Percentiles rank a stretch among this genome's conserved stretches.
These are phyloP conservation scores for Cytospora leucostoma DNA, from an alignment of 2,329 filamentous ascomycete species.

Conservation along the genomic window DNA sequence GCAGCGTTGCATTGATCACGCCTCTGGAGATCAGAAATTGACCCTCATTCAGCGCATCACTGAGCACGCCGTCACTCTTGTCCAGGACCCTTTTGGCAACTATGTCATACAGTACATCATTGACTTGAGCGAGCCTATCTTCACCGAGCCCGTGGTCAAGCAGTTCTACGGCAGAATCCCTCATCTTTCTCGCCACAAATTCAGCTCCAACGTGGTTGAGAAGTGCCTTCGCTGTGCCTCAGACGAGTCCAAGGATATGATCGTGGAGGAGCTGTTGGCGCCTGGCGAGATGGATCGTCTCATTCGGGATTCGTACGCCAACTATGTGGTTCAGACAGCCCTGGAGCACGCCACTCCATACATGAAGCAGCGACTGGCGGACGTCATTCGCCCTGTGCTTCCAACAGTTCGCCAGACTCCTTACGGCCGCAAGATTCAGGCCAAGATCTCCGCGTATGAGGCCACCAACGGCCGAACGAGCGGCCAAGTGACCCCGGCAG, in stretches of 20 bases:
- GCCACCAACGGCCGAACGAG: constrained; percentile 45
- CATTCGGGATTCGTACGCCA: constrained; percentile 89
- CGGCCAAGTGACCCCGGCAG: constrained; percentile 54
- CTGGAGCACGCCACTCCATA: constrained; percentile 78
- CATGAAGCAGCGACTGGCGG: constrained; percentile 75
- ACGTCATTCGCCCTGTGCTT: constrained; percentile 81
- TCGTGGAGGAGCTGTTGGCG: constrained; percentile 79
- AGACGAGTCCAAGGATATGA: constrained; percentile 70
- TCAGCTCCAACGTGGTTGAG: constrained; percentile 98
- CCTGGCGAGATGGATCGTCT: constrained; percentile 82
- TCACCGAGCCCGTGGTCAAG: constrained; percentile 84
- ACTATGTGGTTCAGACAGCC: constrained; percentile 97
- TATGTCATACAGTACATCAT: constrained; percentile 99
- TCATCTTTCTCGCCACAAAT: constrained; percentile 88
- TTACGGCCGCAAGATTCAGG: constrained; percentile 89
- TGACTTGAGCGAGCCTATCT: constrained; percentile 82
- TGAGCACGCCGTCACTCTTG: constrained; percentile 79
- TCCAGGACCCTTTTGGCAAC: constrained; percentile 97
- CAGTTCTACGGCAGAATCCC: constrained; percentile 75
- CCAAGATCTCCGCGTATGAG: constrained; percentile 74
- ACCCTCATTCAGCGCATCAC: constrained; percentile 88
- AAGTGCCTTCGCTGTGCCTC: constrained; percentile 89
- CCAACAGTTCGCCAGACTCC: constrained; percentile 86
- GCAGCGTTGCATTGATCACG: constrained; percentile 97
- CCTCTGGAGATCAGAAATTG: constrained; percentile 83